Evolutionary conservation across 345 rosid species (phyloP), one percentile per base, ranked within the genome.

Genomic region (Bruguiera gymnorhiza): DNA sequence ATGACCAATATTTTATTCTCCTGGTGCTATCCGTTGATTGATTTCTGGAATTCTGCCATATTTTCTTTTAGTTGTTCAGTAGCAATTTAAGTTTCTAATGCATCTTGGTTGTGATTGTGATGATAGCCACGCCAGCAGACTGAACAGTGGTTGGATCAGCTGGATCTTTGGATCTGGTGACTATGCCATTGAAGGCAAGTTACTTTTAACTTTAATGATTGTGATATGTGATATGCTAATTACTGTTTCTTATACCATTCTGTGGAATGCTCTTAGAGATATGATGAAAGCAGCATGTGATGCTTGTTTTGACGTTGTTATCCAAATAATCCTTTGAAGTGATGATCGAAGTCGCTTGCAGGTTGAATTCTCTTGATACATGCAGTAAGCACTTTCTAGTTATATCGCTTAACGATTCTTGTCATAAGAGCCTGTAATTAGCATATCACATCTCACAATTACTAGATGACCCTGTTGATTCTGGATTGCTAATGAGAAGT

Each of bases 281-380:
- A 81, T 88, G 37, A 80, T 89, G 74, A 93, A 84, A 81, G 82
- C 85, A 74, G 79, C 86, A 60, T 84, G 86, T 67, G 92, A 84
- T 62, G 84, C 79, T 69, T 89, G 98, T 74, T 91, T 91, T 79
- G 88, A 82, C 79, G 86, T 91, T 74, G 77, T 31, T 31, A 31
- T 31, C 6, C 32, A 31, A 59, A 89, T 89, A 74, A 69, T 87
- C 61, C 94, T 91, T 71, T 85, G 84, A 75, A 88, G 93, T 68
- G 89, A 89, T 72, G 98, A 91, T 76, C 96, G 89, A 70, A 86
- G 89, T 80, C 94, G 89, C 88, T 71, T 93, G 88, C 97, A 91
- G 98, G 98, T 93, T 65, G 63, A 29, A 62, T 61, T 73, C 70
- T 59, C 67, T 37, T 31, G 24, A 43, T 20, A 24, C 0, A 6